Evolutionary conservation across 495 filamentous ascomycete species (phyloP).

Genomic region (Aspergillus campestris): DNA sequence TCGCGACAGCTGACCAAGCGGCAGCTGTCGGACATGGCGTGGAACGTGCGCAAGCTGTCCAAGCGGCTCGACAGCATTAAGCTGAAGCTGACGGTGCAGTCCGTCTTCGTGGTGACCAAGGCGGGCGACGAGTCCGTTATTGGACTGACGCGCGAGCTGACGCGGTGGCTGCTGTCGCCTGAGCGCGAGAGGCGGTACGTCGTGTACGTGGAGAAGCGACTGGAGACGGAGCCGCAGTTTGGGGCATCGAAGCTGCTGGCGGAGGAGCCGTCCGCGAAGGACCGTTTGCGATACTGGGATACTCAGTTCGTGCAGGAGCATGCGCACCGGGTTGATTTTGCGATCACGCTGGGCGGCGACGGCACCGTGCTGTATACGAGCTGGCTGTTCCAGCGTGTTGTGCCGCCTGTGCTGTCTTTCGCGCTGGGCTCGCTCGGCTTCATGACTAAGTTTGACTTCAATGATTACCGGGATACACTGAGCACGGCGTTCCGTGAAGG

Average conservation of each 20-base stretch:
- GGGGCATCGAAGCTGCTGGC: conserved; percentile 53
- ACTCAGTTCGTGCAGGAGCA: conserved; percentile 63
- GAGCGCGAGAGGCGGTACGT: conserved; percentile 60
- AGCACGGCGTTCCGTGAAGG: conserved; percentile 69
- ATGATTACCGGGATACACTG: conserved; percentile 59
- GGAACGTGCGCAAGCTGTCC: conserved; percentile 83
- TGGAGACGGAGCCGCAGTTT: conserved; percentile 63
- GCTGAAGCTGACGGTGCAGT: conserved; percentile 71
- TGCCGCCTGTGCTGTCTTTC: conserved; percentile 89
- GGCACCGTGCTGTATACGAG: conserved; percentile 92
- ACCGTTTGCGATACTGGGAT: conserved; percentile 73
- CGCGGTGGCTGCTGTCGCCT: conserved; percentile 75
- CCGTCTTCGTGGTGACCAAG: conserved; percentile 85
- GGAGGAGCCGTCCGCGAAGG: conserved; percentile 45
- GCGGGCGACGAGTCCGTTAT: conserved; percentile 78
- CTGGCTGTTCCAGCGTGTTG: conserved; percentile 96
- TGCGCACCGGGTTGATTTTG: conserved; percentile 88
- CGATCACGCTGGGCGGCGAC: conserved; percentile 91
- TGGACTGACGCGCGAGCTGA: conserved; percentile 64
- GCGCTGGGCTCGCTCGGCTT: conserved; percentile 88
- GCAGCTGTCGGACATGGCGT: conserved; percentile 91
- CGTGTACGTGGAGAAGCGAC: conserved; percentile 70
- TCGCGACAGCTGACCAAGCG: conserved; percentile 78
- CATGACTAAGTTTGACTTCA: conserved; percentile 92
- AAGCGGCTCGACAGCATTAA: conserved; percentile 73